phyloP scores from a whole-genome alignment of 106 monocot species.

The Dendrobium nobile region DNA sequence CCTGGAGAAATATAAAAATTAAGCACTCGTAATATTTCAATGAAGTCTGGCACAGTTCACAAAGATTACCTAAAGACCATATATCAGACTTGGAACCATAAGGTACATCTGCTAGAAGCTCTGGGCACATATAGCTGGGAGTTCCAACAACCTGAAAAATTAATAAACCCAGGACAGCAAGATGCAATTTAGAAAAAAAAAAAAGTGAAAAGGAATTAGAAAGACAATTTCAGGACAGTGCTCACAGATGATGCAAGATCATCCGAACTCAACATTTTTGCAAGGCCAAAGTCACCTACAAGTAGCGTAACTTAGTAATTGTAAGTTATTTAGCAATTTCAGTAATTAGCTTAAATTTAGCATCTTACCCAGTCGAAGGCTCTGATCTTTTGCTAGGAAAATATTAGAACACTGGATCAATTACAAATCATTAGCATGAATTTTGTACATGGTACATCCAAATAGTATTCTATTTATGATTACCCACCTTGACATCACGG shows the following conservation, averaged over 20 bases:
- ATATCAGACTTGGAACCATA: conserved; percentile 98
- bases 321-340: conserved; percentile 3
- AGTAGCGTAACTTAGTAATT: not conserved
- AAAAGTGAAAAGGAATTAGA: not conserved
- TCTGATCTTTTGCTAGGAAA: conserved; percentile 78
- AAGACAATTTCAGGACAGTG: not conserved
- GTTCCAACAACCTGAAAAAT: conserved; percentile 84
- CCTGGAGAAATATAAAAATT: conserved; percentile 39
- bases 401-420: conserved; percentile 93
- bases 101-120: conserved; percentile 98
- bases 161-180: not conserved
- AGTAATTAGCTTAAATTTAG: not conserved
- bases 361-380: conserved; percentile 76
- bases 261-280: conserved; percentile 93
- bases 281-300: conserved; percentile 96
- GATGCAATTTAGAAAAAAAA: not conserved
- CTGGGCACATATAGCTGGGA: conserved; percentile 99
- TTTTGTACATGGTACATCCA: not conserved
- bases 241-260: conserved; percentile 96
- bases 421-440: conserved; percentile 2
- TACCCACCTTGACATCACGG: conserved; percentile 96
- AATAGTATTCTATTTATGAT: not conserved
- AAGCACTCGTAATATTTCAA: not conserved
- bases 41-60: not conserved
- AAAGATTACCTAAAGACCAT: conserved; percentile 85